Percentiles rank a stretch among this genome's conserved stretches.
Evolutionary conservation across 148 eudicot genomes (phyloP).

Genomic region (Spergularia bocconei): DNA sequence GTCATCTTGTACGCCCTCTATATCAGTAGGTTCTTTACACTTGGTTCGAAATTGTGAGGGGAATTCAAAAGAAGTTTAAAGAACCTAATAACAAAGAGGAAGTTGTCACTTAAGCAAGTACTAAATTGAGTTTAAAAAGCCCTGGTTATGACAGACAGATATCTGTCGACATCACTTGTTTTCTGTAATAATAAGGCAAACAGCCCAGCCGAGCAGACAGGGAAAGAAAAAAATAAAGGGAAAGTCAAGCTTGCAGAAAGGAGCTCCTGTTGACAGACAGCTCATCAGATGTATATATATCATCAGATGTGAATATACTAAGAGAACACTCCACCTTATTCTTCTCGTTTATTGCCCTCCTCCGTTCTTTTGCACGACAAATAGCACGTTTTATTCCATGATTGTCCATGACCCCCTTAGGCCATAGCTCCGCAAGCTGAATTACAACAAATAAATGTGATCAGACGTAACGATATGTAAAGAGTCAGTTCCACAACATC

Average conservation of each 20-base stretch:
- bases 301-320: constrained; percentile 16
- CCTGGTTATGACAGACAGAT: not conserved
- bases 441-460: constrained; percentile 14
- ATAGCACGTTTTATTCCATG: constrained; percentile 96
- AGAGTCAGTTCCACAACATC: not conserved
- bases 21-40: no score
- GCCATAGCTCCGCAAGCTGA: constrained; percentile 96
- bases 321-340: constrained; percentile 54
- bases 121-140: not conserved
- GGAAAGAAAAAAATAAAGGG: not conserved
- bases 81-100: no score
- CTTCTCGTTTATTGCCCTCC: constrained; percentile 41
- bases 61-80: no score
- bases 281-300: constrained; percentile 11
- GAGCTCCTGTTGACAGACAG: constrained; percentile 8
- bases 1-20: no score
- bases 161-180: not conserved
- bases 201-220: constrained; percentile 3
- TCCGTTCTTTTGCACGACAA: constrained; percentile 86
- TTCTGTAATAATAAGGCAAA: not conserved
- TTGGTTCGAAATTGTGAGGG: no score
- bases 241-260: constrained; percentile 11
- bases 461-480: not conserved
- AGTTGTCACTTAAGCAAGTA: not conserved
- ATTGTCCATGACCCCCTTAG: constrained; percentile 85